Percentiles rank a stretch among this genome's conserved stretches.
Evolutionary conservation across 495 filamentous ascomycete species (phyloP).

Genomic region (Podospora sp.): DNA sequence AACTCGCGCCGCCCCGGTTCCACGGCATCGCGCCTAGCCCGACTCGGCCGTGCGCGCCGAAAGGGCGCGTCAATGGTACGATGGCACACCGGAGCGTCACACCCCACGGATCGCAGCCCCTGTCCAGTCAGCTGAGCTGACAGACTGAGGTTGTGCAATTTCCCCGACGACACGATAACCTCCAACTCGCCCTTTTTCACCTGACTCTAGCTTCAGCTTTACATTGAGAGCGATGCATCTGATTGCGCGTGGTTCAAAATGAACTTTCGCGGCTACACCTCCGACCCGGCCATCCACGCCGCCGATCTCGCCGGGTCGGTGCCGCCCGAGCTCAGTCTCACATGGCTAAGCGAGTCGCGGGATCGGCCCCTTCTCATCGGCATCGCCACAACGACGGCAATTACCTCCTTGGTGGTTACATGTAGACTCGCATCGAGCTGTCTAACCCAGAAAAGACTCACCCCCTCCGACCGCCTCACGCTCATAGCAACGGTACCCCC

Average conservation of each 20-base stretch:
- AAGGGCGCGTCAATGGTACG: not conserved
- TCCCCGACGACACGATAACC: too few species aligned
- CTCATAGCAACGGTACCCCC: not conserved
- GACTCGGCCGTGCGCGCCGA: not conserved
- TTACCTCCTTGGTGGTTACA: not conserved
- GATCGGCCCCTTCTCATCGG: constrained; percentile 43
- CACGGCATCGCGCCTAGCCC: not conserved
- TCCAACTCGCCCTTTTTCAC: too few species aligned
- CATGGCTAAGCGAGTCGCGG: constrained; percentile 45
- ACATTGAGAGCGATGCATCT: not conserved
- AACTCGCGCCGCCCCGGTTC: not conserved
- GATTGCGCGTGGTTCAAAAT: not conserved
- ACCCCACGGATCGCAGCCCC: not conserved
- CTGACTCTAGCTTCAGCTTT: not conserved
- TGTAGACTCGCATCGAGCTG: not conserved
- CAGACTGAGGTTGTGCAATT: not conserved
- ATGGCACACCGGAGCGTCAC: too few species aligned
- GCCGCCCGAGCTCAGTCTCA: constrained; percentile 37
- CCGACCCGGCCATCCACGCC: constrained; percentile 11
- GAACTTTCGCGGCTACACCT: not conserved
- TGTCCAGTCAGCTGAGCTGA: not conserved
- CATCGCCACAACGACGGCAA: constrained; percentile 41
- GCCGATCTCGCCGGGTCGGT: constrained; percentile 31
- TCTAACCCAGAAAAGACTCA: not conserved
- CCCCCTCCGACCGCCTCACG: not conserved